A percentile compares a stretch with the other conserved stretches of the same genome.
phyloP scores from a whole-genome alignment of 2,329 filamentous ascomycete species.

The Diplodia seriata region DNA sequence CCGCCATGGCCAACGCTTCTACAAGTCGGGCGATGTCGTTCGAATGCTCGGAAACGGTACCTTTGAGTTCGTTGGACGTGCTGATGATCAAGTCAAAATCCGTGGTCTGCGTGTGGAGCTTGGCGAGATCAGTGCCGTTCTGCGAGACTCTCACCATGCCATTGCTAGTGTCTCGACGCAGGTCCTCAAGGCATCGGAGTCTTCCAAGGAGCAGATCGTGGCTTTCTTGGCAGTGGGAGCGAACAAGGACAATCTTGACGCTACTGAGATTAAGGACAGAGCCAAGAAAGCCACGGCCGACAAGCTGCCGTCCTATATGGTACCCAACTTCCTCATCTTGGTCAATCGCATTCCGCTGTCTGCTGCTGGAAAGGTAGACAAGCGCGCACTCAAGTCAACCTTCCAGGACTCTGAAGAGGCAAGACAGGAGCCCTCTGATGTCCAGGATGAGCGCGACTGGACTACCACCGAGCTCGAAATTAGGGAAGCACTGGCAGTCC shows the following conservation, averaged over 20 bases:
- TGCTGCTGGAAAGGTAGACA: slow-evolving; percentile 51
- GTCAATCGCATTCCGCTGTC: slow-evolving; percentile 47
- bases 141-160: slow-evolving; percentile 38
- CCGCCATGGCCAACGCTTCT: slow-evolving; percentile 44
- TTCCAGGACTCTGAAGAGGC: slow-evolving; percentile 40
- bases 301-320: slow-evolving; percentile 49
- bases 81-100: slow-evolving; percentile 52
- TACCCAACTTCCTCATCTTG: slow-evolving; percentile 46
- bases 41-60: slow-evolving; percentile 48
- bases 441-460: slow-evolving; percentile 51
- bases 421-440: slow-evolving; percentile 8
- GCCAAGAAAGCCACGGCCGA: slow-evolving; percentile 37
- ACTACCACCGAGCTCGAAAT: slow-evolving; percentile 60
- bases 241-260: slow-evolving; percentile 28
- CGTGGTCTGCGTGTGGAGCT: slow-evolving; percentile 48
- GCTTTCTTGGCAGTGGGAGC: slow-evolving; percentile 40
- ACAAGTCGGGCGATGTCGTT: slow-evolving; percentile 49
- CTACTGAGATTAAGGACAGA: slow-evolving; percentile 36
- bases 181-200: slow-evolving; percentile 40
- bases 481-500: slow-evolving; percentile 62
- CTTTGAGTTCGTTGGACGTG: slow-evolving; percentile 50
- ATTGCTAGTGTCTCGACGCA: slow-evolving; percentile 42
- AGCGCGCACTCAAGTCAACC: slow-evolving; percentile 41
- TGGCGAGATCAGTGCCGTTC: slow-evolving; percentile 47
- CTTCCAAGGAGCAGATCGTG: slow-evolving; percentile 46